Evolutionary conservation across 164 flowering plant genomes (phyloP).

Genomic region (Macadamia integrifolia): DNA sequence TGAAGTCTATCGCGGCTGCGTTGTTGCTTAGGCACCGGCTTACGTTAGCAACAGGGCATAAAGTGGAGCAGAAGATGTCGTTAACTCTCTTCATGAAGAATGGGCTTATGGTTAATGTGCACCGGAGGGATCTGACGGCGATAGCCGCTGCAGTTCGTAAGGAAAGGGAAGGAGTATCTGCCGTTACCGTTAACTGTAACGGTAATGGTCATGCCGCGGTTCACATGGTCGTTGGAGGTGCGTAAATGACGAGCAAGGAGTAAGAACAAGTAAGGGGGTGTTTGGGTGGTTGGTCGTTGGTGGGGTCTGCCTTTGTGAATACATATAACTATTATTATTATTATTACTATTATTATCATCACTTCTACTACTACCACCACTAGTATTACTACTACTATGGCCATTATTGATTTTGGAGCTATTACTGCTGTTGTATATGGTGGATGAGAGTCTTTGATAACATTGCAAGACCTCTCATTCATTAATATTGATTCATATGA

Average conservation of each 20-base stretch:
- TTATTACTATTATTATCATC: no score
- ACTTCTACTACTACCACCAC: no score
- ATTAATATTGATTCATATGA: no score
- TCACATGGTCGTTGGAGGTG: background rate
- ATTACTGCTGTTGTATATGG: no score
- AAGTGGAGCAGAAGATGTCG: constrained; percentile 92
- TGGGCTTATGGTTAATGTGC: constrained; percentile 69
- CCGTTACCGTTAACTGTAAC: background rate
- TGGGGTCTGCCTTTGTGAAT: no score
- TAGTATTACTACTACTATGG: no score
- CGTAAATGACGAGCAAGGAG: background rate
- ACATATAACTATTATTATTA: no score
- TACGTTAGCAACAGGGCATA: constrained; percentile 51
- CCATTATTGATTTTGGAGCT: no score
- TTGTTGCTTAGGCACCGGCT: constrained; percentile 74
- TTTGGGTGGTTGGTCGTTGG: no score
- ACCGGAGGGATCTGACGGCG: constrained; percentile 44
- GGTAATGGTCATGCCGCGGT: background rate
- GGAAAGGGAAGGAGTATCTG: background rate
- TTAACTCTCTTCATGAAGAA: constrained; percentile 85
- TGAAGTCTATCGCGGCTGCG: constrained; percentile 87
- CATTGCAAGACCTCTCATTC: no score
- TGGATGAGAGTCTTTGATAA: no score
- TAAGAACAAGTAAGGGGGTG: background rate
- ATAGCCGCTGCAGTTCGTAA: constrained; percentile 5